A percentile compares a stretch with the other conserved stretches of the same genome.
These are phyloP conservation scores for Amanita pallidorosea DNA, from an alignment of 768 basidiomycete species.

Conservation along the genomic window DNA sequence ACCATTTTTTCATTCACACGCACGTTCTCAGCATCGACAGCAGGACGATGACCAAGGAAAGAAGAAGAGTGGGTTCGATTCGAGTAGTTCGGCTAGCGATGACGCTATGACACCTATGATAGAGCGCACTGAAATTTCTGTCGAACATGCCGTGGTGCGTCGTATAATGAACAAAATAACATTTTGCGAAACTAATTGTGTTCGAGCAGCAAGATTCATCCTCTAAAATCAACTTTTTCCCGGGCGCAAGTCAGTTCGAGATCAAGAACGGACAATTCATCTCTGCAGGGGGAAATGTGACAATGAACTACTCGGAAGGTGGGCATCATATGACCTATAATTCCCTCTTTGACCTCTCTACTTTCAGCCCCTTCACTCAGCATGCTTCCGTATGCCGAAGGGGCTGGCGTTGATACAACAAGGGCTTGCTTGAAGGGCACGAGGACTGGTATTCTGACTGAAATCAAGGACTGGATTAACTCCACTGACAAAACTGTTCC, in stretches of 20 bases:
- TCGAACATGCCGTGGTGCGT: neutral
- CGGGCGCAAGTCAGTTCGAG: neutral
- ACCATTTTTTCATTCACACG: neutral
- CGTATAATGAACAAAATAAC: neutral
- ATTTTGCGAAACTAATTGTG: no score
- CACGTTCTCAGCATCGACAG: neutral
- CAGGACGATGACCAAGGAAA: neutral
- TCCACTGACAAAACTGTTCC: no score
- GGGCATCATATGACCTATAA: neutral
- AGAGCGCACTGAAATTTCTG: neutral
- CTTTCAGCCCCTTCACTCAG: neutral
- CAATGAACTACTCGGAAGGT: neutral
- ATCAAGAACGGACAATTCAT: neutral
- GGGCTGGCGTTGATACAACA: no score
- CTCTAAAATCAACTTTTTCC: neutral
- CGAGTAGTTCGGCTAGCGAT: no score
- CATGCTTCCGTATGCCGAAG: neutral
- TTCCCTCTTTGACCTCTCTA: neutral
- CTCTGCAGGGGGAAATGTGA: neutral
- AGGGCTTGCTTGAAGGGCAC: no score
- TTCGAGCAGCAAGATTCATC: no score
- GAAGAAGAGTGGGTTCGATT: no score
- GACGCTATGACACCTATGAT: no score
- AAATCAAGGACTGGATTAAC: no score
- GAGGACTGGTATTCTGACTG: no score